These are phyloP conservation scores for Fusarium pseudonygamai DNA, from an alignment of 2,329 filamentous ascomycete genomes.

Conservation along the genomic window DNA sequence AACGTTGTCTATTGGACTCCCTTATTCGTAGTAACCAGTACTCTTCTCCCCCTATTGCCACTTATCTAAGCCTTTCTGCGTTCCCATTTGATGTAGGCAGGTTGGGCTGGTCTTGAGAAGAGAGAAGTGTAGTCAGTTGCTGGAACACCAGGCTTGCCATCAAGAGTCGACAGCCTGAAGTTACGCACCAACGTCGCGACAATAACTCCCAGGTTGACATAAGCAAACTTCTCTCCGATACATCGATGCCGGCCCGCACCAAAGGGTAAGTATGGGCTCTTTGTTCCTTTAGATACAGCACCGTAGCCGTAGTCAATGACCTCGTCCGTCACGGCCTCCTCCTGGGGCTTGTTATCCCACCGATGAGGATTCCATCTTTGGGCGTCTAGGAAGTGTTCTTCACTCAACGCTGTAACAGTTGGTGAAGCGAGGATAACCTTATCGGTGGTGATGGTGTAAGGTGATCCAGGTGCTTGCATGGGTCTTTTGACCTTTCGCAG, in stretches of 20 bases:
- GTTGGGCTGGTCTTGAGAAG: constrained; percentile 49
- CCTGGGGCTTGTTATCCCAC: constrained; percentile 35
- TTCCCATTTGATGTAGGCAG: constrained; percentile 49
- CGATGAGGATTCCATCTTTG: constrained; percentile 46
- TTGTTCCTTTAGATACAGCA: constrained; percentile 45
- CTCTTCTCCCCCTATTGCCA: not conserved
- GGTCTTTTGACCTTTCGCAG: constrained; percentile 77
- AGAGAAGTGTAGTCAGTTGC: constrained; percentile 71
- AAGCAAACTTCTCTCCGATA: constrained; percentile 81
- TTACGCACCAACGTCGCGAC: constrained; percentile 69
- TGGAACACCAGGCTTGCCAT: constrained; percentile 65
- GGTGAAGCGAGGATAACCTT: constrained; percentile 56
- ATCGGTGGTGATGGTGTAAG: constrained; percentile 66
- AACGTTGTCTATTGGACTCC: not conserved
- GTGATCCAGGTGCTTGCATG: constrained; percentile 65
- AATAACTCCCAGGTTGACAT: constrained; percentile 73
- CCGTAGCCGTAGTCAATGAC: constrained; percentile 46
- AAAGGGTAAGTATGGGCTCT: constrained; percentile 68
- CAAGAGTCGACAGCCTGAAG: constrained; percentile 67
- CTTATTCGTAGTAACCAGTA: not conserved
- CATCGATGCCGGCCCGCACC: constrained; percentile 78
- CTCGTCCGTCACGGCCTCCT: constrained; percentile 28
- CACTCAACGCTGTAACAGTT: constrained; percentile 55
- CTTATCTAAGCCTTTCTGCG: constrained; percentile 22
- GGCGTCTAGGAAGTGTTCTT: constrained; percentile 65